These are phyloP conservation scores for Chalciporus sp. DNA, from an alignment of 1,284 basidiomycete species.

Conservation along the genomic window DNA sequence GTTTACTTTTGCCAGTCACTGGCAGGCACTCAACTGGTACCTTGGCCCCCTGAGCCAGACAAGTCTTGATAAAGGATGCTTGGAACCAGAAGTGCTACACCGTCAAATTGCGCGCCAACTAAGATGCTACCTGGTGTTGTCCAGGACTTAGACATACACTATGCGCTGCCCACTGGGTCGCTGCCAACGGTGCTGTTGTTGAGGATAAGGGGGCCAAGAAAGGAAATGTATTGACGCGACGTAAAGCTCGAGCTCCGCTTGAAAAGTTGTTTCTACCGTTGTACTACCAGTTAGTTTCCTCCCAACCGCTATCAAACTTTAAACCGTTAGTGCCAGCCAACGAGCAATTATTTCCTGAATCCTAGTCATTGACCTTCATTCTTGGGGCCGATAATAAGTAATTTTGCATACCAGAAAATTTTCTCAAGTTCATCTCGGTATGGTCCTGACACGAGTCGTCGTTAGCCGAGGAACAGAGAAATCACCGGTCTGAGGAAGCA, in stretches of 20 bases:
- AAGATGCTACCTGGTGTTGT: not conserved
- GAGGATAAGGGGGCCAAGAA: slow-evolving; percentile 19
- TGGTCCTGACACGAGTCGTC: slow-evolving; percentile 11
- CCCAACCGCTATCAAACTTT: not conserved
- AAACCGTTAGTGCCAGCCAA: not conserved
- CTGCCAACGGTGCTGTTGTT: not conserved
- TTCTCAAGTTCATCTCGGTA: slow-evolving; percentile 5
- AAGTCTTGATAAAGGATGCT: slow-evolving; percentile 14
- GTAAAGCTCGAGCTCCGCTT: slow-evolving; percentile 27
- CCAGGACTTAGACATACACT: not conserved
- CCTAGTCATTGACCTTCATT: slow-evolving; percentile 3
- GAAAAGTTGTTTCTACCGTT: slow-evolving; percentile 3
- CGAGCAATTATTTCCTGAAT: not conserved
- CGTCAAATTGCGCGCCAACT: not conserved
- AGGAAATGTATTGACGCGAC: slow-evolving; percentile 17
- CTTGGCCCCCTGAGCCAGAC: too few relatives aligned
- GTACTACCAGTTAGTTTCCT: too few relatives aligned
- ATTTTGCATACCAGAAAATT: slow-evolving; percentile 13
- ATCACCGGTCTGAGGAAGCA: slow-evolving; percentile 24
- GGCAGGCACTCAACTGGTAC: too few relatives aligned
- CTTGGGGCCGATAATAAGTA: not conserved
- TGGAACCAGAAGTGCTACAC: slow-evolving; percentile 3
- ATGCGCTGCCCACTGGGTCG: not conserved
- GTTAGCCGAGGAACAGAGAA: slow-evolving; percentile 25
- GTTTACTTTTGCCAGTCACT: too few relatives aligned